These are phyloP conservation scores for Candida ipomoeae DNA, from an alignment of 805 yeast species.

Conservation along the genomic window DNA sequence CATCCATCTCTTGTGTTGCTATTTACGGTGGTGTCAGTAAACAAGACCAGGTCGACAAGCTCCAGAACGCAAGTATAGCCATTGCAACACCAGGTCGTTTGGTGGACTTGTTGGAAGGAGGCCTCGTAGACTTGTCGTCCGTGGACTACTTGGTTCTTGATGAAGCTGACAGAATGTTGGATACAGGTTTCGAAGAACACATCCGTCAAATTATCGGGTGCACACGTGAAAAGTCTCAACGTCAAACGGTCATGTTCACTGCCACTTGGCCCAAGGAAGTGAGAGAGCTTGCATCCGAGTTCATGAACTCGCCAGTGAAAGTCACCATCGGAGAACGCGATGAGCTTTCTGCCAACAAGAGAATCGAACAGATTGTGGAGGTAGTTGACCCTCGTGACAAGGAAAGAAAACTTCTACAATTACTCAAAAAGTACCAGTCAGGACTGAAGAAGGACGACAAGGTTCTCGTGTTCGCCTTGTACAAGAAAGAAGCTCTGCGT, in stretches of 20 bases:
- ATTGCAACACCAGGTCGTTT: constrained; percentile 99
- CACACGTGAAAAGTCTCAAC: constrained; percentile 40
- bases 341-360: constrained; percentile 89
- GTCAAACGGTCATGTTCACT: constrained; percentile 97
- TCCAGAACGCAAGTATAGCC: constrained; percentile 68
- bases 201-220: constrained; percentile 75
- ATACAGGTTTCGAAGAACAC: constrained; percentile 97
- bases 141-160: constrained; percentile 84
- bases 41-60: constrained; percentile 75
- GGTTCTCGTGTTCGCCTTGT: constrained; percentile 86
- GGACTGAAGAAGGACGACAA: constrained; percentile 68
- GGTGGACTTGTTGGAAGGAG: constrained; percentile 85
- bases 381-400: constrained; percentile 75
- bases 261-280: constrained; percentile 99
- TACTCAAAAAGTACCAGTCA: constrained; percentile 70
- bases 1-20: constrained; percentile 70
- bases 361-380: constrained; percentile 91
- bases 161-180: constrained; percentile 98
- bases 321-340: constrained; percentile 92
- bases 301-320: constrained; percentile 82
- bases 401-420: constrained; percentile 67
- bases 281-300: constrained; percentile 81
- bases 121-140: constrained; percentile 62
- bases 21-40: constrained; percentile 97
- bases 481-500: constrained; percentile 94